Evolutionary conservation across 768 basidiomycete genomes (phyloP).

Genomic region (Amanita rubescens): DNA sequence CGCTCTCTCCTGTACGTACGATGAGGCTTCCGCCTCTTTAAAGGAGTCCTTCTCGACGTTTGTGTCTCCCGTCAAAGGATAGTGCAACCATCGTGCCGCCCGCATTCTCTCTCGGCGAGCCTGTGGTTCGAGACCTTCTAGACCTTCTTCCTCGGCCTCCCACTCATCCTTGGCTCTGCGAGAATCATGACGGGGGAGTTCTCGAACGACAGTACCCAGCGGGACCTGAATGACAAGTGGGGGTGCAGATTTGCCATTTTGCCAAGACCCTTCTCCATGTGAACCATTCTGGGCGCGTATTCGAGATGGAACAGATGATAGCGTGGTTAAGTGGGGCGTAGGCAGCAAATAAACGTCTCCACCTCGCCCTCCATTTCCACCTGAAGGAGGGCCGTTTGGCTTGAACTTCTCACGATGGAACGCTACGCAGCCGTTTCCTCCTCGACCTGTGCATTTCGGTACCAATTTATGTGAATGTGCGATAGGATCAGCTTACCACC

Average conservation of each 20-base stretch:
- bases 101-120: constrained; percentile 55
- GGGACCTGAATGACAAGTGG: constrained; percentile 80
- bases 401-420: constrained; percentile 88
- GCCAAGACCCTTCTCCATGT: constrained; percentile 81
- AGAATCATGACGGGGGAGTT: constrained; percentile 61
- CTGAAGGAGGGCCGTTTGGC: constrained; percentile 83
- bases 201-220: constrained; percentile 81
- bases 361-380: constrained; percentile 87
- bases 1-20: constrained; percentile 57
- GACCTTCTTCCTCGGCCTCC: constrained; percentile 61
- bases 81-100: constrained; percentile 71
- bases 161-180: constrained; percentile 60
- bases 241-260: constrained; percentile 67
- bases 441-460: constrained; percentile 49
- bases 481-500: constrained; percentile 43
- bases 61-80: constrained; percentile 55
- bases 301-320: constrained; percentile 64
- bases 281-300: constrained; percentile 60
- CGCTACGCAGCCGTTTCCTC: constrained; percentile 88
- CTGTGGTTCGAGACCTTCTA: constrained; percentile 38
- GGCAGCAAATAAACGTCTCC: constrained; percentile 84
- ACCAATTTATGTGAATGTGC: not conserved
- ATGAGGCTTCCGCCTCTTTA: constrained; percentile 57
- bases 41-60: constrained; percentile 62
- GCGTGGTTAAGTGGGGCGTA: constrained; percentile 67